A percentile compares a stretch with the other conserved stretches of the same genome.
Conservation (phyloP, 768 basidiomycete species). For the Pleurotus salmoneostramineus region DNA sequence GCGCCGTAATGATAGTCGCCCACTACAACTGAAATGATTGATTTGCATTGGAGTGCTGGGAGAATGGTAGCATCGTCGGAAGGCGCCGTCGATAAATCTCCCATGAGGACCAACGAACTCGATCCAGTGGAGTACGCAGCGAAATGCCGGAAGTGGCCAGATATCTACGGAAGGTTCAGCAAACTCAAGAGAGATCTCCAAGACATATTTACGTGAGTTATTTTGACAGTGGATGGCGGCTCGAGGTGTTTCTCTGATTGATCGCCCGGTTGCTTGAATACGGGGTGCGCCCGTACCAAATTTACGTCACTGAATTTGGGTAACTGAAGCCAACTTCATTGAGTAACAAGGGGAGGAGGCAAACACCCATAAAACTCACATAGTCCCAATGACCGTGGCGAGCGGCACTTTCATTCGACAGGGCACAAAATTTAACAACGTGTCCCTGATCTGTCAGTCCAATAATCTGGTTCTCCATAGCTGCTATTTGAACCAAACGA, state of each 20-base stretch:
- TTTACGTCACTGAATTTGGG: slow-evolving; percentile 68
- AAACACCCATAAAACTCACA: slow-evolving; percentile 34
- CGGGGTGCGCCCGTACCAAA: slow-evolving; percentile 39
- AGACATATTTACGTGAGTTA: slow-evolving; percentile 67
- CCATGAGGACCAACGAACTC: slow-evolving; percentile 73
- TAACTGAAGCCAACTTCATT: slow-evolving; percentile 39
- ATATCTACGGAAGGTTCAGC: slow-evolving; percentile 51
- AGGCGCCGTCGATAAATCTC: slow-evolving; percentile 42
- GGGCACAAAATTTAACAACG: slow-evolving; percentile 59
- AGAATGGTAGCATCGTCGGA: slow-evolving; percentile 54
- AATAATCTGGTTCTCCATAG: slow-evolving; percentile 66
- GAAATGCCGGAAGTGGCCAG: slow-evolving; percentile 81
- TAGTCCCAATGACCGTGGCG: slow-evolving; percentile 61
- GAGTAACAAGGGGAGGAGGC: background rate
- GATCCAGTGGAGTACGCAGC: slow-evolving; percentile 75
- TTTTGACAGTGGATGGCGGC: slow-evolving; percentile 47
- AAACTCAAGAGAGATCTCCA: slow-evolving; percentile 5
- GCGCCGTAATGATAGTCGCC: slow-evolving; percentile 95
- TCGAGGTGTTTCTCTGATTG: slow-evolving; percentile 19
- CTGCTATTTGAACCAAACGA: slow-evolving; percentile 74
- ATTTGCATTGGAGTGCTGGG: slow-evolving; percentile 68
- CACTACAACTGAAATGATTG: slow-evolving; percentile 82
- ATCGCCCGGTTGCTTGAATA: slow-evolving; percentile 33
- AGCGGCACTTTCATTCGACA: slow-evolving; percentile 35
- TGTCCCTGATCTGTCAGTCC: slow-evolving; percentile 80